These are phyloP conservation scores for Ganoderma lingzhi DNA, from an alignment of 1,284 basidiomycete genomes.

Conservation along the genomic window DNA sequence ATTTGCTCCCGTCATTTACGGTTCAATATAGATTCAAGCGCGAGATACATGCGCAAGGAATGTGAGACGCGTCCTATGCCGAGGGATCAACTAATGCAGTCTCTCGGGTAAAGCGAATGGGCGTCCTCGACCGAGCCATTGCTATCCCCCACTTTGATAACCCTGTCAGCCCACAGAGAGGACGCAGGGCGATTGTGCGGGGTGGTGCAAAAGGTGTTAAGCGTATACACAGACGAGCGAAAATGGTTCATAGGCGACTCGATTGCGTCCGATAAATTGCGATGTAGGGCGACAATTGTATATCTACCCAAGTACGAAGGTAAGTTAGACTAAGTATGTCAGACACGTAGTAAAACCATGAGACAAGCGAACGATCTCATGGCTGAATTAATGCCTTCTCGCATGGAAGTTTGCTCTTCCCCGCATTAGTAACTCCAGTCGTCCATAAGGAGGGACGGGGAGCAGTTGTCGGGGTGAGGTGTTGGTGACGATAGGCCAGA, in stretches of 20 bases:
- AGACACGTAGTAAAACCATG: constrained; percentile 37
- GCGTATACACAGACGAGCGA: no score
- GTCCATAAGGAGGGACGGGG: constrained; percentile 33
- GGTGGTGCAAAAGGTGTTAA: not conserved
- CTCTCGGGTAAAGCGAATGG: not conserved
- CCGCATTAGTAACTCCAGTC: constrained; percentile 40
- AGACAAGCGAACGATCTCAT: constrained; percentile 25
- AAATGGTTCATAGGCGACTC: not conserved
- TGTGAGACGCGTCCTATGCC: constrained; percentile 3
- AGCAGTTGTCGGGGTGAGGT: constrained; percentile 38
- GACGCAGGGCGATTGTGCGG: constrained; percentile 8
- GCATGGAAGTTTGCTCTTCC: constrained; percentile 28
- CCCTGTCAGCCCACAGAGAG: not conserved
- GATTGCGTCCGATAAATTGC: not conserved
- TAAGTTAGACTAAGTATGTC: constrained; percentile 18
- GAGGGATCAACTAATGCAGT: not conserved
- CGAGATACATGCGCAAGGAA: no score
- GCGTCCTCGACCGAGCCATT: not conserved
- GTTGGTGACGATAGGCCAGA: not conserved
- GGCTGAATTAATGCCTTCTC: constrained; percentile 34
- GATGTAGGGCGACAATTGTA: not conserved
- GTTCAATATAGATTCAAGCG: no score
- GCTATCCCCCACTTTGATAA: constrained; percentile 12
- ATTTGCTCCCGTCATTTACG: no score
- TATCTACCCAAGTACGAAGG: not conserved